Evolutionary conservation across 108 stramenopile species (phyloP).

Genomic region (Parmales sp.): DNA sequence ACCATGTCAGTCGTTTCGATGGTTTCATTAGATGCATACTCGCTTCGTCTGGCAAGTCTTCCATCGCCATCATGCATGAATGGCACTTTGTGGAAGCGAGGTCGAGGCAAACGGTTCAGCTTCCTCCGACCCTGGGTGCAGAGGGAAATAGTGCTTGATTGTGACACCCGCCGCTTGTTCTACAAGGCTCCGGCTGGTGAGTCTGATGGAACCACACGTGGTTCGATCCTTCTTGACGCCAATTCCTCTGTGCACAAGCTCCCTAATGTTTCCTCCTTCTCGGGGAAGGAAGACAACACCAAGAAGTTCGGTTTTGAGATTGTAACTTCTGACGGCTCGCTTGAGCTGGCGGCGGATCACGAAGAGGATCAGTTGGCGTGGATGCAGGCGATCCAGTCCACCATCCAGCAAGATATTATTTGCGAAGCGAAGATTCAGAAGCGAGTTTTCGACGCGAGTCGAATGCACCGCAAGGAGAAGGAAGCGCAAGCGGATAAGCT

Average conservation of each 20-base stretch:
- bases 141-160: not conserved
- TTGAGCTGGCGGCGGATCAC: slow-evolving; percentile 5
- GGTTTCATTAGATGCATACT: not conserved
- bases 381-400: not conserved
- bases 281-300: not conserved
- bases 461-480: not conserved
- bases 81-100: not conserved
- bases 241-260: not conserved
- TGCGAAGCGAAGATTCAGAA: slow-evolving; percentile 8
- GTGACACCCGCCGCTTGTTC: not conserved
- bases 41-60: not conserved
- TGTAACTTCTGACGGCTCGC: not conserved
- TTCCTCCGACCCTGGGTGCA: slow-evolving; percentile 3
- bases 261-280: not conserved
- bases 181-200: not conserved
- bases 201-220: not conserved
- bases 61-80: not conserved
- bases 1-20: too few relatives aligned
- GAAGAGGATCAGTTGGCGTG: not conserved
- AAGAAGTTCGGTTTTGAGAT: slow-evolving; percentile 13
- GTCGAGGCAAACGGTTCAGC: slow-evolving; percentile 1
- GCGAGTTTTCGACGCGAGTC: slow-evolving; percentile 2
- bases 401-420: slow-evolving; percentile 8
- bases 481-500: slow-evolving; percentile 1
- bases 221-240: not conserved